A percentile compares a stretch with the other conserved stretches of the same genome.
Conservation (phyloP, 2,329 filamentous ascomycete species). For the Bipolaris sorokiniana region DNA sequence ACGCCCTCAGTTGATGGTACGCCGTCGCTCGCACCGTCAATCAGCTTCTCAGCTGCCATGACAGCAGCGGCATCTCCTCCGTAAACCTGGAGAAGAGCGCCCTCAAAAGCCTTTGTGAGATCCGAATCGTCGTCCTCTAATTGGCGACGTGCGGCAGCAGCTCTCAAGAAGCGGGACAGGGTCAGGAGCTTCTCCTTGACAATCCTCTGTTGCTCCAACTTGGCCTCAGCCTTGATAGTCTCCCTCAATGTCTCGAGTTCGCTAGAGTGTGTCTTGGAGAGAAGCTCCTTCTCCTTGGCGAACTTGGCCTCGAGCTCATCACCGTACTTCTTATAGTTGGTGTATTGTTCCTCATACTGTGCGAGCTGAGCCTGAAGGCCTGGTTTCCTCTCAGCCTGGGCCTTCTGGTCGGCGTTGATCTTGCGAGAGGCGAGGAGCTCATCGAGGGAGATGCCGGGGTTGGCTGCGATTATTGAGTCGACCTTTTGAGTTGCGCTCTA, state of each 20-base stretch:
- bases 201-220: constrained; percentile 54
- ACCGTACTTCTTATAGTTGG: constrained; percentile 76
- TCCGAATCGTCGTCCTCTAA: constrained; percentile 73
- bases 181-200: constrained; percentile 69
- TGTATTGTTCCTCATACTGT: constrained; percentile 75
- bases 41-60: constrained; percentile 75
- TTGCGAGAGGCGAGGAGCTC: constrained; percentile 73
- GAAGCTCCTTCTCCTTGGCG: constrained; percentile 61
- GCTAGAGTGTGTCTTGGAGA: constrained; percentile 62
- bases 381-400: constrained; percentile 78
- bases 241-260: constrained; percentile 63
- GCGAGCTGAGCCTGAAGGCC: constrained; percentile 70
- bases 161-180: constrained; percentile 79
- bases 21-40: constrained; percentile 71
- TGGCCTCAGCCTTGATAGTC: constrained; percentile 61
- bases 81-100: constrained; percentile 78
- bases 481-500: constrained; percentile 75
- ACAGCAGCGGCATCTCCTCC: constrained; percentile 78
- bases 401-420: constrained; percentile 82
- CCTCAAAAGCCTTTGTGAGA: constrained; percentile 81
- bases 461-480: constrained; percentile 70
- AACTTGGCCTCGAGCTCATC: constrained; percentile 70
- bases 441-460: constrained; percentile 73
- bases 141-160: constrained; percentile 76
- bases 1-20: constrained; percentile 70